Percentiles rank a stretch among this genome's conserved stretches.
Evolutionary conservation across 805 yeast genomes (phyloP).

Genomic region (Teunomyces stri): DNA sequence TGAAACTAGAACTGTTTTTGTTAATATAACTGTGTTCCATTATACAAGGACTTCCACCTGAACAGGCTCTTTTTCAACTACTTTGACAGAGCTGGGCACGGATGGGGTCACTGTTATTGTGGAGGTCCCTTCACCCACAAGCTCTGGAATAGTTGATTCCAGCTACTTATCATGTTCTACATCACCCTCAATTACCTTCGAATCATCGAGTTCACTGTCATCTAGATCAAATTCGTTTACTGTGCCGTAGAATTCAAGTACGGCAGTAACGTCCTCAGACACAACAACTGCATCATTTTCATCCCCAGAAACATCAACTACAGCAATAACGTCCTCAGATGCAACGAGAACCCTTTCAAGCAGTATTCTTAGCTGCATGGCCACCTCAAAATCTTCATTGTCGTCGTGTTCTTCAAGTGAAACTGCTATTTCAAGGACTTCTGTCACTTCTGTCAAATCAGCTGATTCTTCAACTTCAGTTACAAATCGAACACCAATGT

Average conservation of each 20-base stretch:
- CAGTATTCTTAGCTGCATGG: too few species aligned
- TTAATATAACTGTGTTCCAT: constrained; percentile 6
- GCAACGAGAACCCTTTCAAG: too few species aligned
- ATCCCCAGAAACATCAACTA: too few species aligned
- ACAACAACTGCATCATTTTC: neutral
- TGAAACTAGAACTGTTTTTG: constrained; percentile 11
- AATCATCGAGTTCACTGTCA: neutral
- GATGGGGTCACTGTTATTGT: constrained; percentile 11
- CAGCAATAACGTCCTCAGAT: too few species aligned
- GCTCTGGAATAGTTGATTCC: neutral
- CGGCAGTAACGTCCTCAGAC: neutral
- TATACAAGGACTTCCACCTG: constrained; percentile 11
- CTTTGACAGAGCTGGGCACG: neutral
- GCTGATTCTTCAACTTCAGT: too few species aligned
- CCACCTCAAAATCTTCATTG: too few species aligned
- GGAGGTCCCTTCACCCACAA: constrained; percentile 8
- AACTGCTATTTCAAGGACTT: too few species aligned
- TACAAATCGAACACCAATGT: too few species aligned
- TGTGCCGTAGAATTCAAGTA: neutral
- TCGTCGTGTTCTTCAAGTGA: too few species aligned
- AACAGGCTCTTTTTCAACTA: constrained; percentile 8
- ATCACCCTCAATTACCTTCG: neutral
- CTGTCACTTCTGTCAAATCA: too few species aligned
- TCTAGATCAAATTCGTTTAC: neutral
- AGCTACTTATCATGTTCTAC: neutral